Evolutionary conservation across 2,329 filamentous ascomycete genomes (phyloP).

Genomic region (Dendrostoma leiphaemia): DNA sequence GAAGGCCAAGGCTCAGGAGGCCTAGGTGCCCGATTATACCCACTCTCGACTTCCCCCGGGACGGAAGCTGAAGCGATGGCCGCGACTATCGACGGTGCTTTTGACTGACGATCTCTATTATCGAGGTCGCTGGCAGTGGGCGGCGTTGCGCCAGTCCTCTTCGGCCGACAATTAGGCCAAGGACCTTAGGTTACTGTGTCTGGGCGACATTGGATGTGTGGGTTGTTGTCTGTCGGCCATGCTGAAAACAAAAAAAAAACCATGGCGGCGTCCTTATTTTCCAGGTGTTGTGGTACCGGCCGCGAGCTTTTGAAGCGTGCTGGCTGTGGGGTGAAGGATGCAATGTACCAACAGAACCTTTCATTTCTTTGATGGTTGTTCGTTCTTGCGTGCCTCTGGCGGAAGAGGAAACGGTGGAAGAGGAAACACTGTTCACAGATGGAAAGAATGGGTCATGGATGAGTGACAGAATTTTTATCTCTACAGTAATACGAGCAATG

Average conservation of each 20-base stretch:
- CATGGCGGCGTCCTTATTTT: neutral
- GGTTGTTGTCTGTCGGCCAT: neutral
- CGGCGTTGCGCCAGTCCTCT: neutral
- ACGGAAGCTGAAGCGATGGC: too few species aligned
- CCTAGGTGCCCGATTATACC: slow-evolving; percentile 22
- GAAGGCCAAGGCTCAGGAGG: slow-evolving; percentile 36
- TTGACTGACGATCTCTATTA: neutral
- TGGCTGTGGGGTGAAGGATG: neutral
- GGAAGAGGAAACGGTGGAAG: neutral
- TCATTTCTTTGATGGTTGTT: slow-evolving; percentile 7
- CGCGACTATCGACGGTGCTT: neutral
- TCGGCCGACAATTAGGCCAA: neutral
- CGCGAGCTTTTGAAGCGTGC: neutral
- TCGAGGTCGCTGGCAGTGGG: neutral
- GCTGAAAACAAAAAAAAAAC: neutral
- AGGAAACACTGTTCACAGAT: neutral
- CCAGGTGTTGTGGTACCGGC: neutral
- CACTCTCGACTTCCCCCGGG: too few species aligned
- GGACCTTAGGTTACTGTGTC: neutral
- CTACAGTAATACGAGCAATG: slow-evolving; percentile 15
- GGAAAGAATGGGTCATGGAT: neutral
- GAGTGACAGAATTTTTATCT: slow-evolving; percentile 2
- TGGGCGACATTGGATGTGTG: neutral
- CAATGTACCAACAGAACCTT: slow-evolving; percentile 14
- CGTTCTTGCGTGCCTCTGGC: neutral